phyloP scores from a whole-genome alignment of 352 stramenopile species.

The Thraustochytrium striatum region DNA sequence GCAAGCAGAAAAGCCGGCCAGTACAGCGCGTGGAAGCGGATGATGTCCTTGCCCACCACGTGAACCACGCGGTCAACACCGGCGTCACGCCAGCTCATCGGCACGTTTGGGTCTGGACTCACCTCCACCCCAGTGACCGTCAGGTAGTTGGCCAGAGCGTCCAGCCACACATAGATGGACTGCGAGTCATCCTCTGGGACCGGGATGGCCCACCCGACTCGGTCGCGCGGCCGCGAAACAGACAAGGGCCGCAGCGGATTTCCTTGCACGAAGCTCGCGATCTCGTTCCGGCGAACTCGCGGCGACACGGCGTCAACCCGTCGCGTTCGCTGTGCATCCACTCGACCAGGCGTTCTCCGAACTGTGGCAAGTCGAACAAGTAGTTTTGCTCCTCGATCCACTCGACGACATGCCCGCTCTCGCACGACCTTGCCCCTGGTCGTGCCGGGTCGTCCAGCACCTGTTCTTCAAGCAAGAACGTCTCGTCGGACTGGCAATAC shows the following conservation, averaged over 20 bases:
- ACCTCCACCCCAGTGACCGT: constrained; percentile 64
- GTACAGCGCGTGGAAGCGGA: constrained; percentile 97
- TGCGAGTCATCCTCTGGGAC: constrained; percentile 84
- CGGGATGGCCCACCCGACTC: constrained; percentile 92
- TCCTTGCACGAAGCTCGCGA: constrained; percentile 55
- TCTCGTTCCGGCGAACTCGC: constrained; percentile 82
- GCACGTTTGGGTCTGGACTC: neutral
- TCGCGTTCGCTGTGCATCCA: constrained; percentile 67
- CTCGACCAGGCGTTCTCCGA: constrained; percentile 82
- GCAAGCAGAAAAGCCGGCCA: constrained; percentile 95
- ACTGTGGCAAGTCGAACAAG: constrained; percentile 93
- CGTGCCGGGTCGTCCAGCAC: constrained; percentile 73
- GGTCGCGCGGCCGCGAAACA: constrained; percentile 87
- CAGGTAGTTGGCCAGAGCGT: constrained; percentile 97
- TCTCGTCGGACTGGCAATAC: constrained; percentile 98
- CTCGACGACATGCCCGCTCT: constrained; percentile 83
- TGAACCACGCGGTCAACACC: constrained; percentile 58
- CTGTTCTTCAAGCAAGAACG: constrained; percentile 95
- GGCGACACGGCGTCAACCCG: constrained; percentile 71
- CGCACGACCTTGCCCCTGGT: constrained; percentile 67
- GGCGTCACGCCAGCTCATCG: constrained; percentile 36
- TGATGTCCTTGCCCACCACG: constrained; percentile 97
- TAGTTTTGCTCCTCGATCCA: constrained; percentile 96
- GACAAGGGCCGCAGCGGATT: constrained; percentile 85
- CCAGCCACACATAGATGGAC: constrained; percentile 99